These are phyloP conservation scores for Ceratobasidium sp. DNA, from an alignment of 1,284 basidiomycete genomes.

Conservation along the genomic window DNA sequence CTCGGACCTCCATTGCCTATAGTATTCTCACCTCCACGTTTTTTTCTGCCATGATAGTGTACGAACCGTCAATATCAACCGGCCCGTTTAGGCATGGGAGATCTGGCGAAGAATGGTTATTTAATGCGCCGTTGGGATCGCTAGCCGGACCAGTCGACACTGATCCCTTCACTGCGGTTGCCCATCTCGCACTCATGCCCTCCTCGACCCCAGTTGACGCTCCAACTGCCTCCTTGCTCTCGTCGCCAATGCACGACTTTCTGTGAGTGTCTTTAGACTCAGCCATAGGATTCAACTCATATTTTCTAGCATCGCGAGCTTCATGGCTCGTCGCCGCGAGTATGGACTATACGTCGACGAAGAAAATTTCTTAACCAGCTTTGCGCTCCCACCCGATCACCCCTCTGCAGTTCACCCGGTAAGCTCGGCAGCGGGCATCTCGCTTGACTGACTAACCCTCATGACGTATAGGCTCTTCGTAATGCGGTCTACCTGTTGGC, in stretches of 20 bases:
- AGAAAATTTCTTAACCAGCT: slow-evolving; percentile 17
- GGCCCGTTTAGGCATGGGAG: slow-evolving; percentile 20
- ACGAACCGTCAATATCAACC: neutral
- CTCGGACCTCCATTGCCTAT: neutral
- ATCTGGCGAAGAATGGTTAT: slow-evolving; percentile 27
- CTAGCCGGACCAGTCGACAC: slow-evolving; percentile 17
- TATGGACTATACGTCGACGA: slow-evolving; percentile 24
- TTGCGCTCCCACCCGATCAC: slow-evolving; percentile 28
- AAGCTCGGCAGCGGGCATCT: neutral
- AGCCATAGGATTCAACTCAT: neutral
- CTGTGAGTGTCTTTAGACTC: neutral
- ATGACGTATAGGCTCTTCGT: slow-evolving; percentile 9
- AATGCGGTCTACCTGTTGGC: slow-evolving; percentile 28
- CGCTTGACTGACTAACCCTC: neutral
- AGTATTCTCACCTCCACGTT: slow-evolving; percentile 11
- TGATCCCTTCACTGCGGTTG: slow-evolving; percentile 23
- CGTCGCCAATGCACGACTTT: slow-evolving; percentile 32
- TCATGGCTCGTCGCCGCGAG: slow-evolving; percentile 33
- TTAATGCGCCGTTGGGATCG: slow-evolving; percentile 17
- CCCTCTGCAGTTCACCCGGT: slow-evolving; percentile 19
- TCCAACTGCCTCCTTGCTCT: slow-evolving; percentile 6
- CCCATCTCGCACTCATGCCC: slow-evolving; percentile 27
- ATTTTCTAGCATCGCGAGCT: slow-evolving; percentile 12
- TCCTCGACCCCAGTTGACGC: slow-evolving; percentile 2
- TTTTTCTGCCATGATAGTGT: slow-evolving; percentile 12